Base-by-base conservation (phyloP, 257 asterid species). In the Euphrasia confusa region DNA sequence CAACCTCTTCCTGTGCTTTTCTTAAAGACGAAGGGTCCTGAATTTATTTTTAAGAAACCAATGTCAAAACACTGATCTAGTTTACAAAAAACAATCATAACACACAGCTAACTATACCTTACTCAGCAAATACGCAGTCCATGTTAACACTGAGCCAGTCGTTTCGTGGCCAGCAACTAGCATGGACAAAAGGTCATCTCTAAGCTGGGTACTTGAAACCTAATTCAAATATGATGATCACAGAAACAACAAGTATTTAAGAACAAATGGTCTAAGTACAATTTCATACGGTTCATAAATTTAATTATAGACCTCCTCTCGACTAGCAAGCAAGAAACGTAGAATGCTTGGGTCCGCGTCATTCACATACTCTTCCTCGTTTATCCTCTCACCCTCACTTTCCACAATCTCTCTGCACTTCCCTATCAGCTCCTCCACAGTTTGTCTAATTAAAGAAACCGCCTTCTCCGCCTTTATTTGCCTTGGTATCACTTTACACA, bases 121-220 rank as follows among this genome's bases (percentile, higher is more conserved):
- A 75, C 99, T 92, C 52, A 92, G 85, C 68, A 89, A 78, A 81
- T 83, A 89, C 0, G 87, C 71, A 0, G 96, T 86, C 97, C 99
- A 92, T 27, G 99, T 84, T 79, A 92, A 78, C 58, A 92, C 97
- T 9, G 97, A 92, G 66, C 97, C 99, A 65, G 97, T 89, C 71
- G 99, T 89, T 80, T 92, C 98, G 71, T 92, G 97, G 24, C 97
- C 99, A 64, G 99, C 99, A 76, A 92, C 99, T 71, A 92, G 75
- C 99, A 92, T 89, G n/a, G 99, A 92, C 72, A 89, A 77, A 76
- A 92, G 96, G 71, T 92, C 97, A 65, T 91, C 95, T 69, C 98
- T 82, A 59, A 92, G 82, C 77, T 89, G 97, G 70, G 71, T 54
- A 68, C 97, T 89, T 62, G 99, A 84, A 65, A 92, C 99, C 98